Base-by-base conservation (phyloP, 441 rosid species). In the Cnidoscolus chayamansa region DNA sequence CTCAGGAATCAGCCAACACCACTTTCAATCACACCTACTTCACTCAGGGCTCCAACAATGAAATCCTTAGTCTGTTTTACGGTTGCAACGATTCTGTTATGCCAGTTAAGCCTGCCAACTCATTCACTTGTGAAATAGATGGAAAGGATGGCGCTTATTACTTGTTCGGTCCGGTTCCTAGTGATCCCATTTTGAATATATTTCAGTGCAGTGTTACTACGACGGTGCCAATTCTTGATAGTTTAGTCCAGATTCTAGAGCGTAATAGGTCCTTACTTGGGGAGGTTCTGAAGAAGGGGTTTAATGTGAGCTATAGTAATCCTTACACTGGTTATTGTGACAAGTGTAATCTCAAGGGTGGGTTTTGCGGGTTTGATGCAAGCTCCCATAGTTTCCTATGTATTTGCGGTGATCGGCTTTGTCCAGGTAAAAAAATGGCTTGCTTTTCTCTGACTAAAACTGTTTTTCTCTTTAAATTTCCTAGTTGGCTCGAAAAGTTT, bases 281-380 rank as follows among this genome's bases (percentile, higher is more conserved):
- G 45, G 69, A 84, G 40, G 83, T 71, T 79, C 63, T 86, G 55
- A 79, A 45, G 67, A 67, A 53, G 3, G n/a, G 10, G 57, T 17
- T 53, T 53, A 53, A 6, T n/a, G 8, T 53, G 57, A 53, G 56
- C 12, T 53, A 53, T 53, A 53, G 57, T 16, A 53, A 53, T 53
- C 57, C 57, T 3, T 53, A 53, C 20, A 0, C 20, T 53, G 19
- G 7, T 53, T 20, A 53, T n/a, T 53, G 20, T 53, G 20, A 20
- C 57, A 16, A 53, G 8, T 53, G 57, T n/a, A 4, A 53, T n/a
- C 8, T 7, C 19, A 17, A 15, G 55, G 16, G 55, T n/a, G 10
- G 9, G 57, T 40, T 60, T 13, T 82, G 86, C 19, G 86, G 85
- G 70, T 81, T 82, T 71, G 82, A 82, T 70, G 45, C 79, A 37